Evolutionary conservation across 441 rosid species (phyloP), one percentile per base, ranked within the genome.

Genomic region (Oxalis stricta): DNA sequence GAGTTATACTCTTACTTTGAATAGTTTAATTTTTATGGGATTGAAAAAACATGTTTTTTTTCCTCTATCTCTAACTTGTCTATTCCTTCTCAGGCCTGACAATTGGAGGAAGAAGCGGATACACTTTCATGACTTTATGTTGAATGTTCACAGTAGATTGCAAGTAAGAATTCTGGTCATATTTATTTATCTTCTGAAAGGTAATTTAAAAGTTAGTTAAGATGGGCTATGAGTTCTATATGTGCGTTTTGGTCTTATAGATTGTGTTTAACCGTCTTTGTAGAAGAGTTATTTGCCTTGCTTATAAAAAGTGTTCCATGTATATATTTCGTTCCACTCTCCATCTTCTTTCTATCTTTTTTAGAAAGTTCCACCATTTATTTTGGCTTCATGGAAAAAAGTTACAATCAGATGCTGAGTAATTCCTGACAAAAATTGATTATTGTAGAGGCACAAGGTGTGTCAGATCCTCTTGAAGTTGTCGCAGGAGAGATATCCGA

Each of bases 51-150:
- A n/a, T n/a, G n/a, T n/a, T n/a, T n/a, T n/a, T n/a, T n/a, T n/a
- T n/a, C n/a, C n/a, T n/a, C n/a, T n/a, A 22, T 51, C 18, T 33
- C 8, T 40, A 18, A 17, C 13, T 52, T 12, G n/a, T 16, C 32
- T 35, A 26, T 13, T 41, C 48, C 50, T 41, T 28, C 10, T 45
- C 65, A 89, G 98, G 77, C 96, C 98, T 35, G n/a, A 61, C 33
- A 65, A 69, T 49, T 91, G 96, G 96, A 91, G 95, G 61, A 91
- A 83, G 73, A 79, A 69, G 70, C 75, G 98, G 76, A 91, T 86
- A 33, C 98, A 91, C 66, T 91, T 83, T 65, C 99, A 91, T 38
- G 96, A 91, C 75, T 86, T 91, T 70, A 91, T 91, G 99, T 67
- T 91, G 63, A 84, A 70, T 58, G 77, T 86, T 53, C 96, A 91